These are phyloP conservation scores for Colletotrichum sp. DNA, from an alignment of 2,329 filamentous ascomycete genomes.

Conservation along the genomic window DNA sequence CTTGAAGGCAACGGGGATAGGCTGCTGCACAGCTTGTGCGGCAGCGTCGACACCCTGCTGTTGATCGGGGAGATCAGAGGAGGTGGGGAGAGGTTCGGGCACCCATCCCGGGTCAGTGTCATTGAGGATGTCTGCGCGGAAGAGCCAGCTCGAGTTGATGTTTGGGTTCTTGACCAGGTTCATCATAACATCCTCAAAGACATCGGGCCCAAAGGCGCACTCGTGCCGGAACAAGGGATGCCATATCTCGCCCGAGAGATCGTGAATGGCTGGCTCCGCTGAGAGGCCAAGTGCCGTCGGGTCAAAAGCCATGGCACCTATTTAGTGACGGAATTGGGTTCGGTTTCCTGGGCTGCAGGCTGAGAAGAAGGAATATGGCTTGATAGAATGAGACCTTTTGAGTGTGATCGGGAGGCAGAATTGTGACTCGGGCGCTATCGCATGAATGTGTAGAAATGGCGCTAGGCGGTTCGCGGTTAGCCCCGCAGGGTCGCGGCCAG, in stretches of 20 bases:
- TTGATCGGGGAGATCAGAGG: constrained; percentile 23
- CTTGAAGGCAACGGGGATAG: constrained; percentile 49
- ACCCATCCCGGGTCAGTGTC: constrained; percentile 44
- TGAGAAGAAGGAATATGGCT: background rate
- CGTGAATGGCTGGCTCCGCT: constrained; percentile 37
- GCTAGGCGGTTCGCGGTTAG: constrained; percentile 13
- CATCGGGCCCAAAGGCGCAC: constrained; percentile 67
- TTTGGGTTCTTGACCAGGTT: constrained; percentile 83
- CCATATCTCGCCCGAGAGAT: constrained; percentile 48
- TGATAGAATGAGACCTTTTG: background rate
- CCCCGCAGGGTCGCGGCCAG: background rate
- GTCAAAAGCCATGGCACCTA: constrained; percentile 34
- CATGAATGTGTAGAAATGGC: constrained; percentile 3
- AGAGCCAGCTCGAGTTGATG: constrained; percentile 77
- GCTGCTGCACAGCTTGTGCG: constrained; percentile 18
- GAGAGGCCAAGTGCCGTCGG: constrained; percentile 37
- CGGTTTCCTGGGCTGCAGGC: constrained; percentile 9
- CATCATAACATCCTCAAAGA: constrained; percentile 72
- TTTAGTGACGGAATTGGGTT: background rate
- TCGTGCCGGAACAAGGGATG: constrained; percentile 57
- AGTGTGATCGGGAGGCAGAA: background rate
- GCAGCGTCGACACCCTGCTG: constrained; percentile 30
- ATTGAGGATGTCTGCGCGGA: constrained; percentile 76
- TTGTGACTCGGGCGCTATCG: constrained; percentile 6
- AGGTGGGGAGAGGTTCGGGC: constrained; percentile 12